phyloP scores from a whole-genome alignment of 2,329 filamentous ascomycete genomes.

The Penicillium sp. region DNA sequence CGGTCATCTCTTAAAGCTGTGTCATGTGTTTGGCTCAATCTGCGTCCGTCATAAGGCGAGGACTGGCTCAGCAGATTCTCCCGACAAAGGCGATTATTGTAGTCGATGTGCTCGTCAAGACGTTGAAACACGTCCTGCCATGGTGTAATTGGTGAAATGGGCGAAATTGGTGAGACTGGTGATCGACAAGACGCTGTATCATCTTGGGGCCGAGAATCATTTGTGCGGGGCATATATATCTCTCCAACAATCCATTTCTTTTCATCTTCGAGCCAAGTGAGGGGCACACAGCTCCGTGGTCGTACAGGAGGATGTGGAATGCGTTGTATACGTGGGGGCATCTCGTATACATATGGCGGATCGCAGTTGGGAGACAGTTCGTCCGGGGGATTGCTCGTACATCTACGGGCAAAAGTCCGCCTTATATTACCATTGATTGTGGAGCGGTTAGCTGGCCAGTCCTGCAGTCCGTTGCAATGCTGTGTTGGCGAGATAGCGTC shows the following conservation, averaged over 20 bases:
- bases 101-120: neutral
- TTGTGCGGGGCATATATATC: neutral
- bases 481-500: neutral
- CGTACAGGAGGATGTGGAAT: neutral
- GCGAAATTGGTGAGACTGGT: slow-evolving; percentile 1
- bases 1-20: slow-evolving; percentile 10
- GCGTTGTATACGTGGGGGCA: neutral
- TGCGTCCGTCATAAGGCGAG: slow-evolving; percentile 31
- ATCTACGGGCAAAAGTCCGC: neutral
- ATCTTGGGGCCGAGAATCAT: neutral
- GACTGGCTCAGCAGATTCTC: slow-evolving; percentile 18
- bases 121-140: neutral
- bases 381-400: neutral
- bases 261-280: slow-evolving; percentile 35
- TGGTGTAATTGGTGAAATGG: neutral
- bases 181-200: neutral
- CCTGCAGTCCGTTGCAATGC: neutral
- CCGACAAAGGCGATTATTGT: neutral
- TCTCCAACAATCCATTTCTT: slow-evolving; percentile 30
- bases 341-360: neutral
- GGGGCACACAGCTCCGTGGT: slow-evolving; percentile 12
- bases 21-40: slow-evolving; percentile 13
- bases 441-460: neutral
- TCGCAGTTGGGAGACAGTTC: neutral
- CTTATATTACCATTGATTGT: neutral